Percentiles rank a stretch among this genome's conserved stretches.
These are phyloP conservation scores for Boletus fagicola DNA, from an alignment of 768 basidiomycete genomes.

Conservation along the genomic window DNA sequence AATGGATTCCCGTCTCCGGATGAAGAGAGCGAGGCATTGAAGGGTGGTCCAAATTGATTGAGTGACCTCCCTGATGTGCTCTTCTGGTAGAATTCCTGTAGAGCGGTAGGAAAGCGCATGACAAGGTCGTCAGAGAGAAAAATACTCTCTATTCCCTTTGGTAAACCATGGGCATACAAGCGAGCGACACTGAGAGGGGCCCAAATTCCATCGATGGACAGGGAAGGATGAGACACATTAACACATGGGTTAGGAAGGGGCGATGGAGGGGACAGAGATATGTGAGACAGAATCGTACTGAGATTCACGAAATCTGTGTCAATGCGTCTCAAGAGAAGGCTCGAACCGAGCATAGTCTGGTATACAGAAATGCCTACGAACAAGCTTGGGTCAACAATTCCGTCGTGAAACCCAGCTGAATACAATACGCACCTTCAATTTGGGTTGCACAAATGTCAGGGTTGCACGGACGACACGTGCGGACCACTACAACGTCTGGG, in stretches of 20 bases:
- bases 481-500: conserved; percentile 49
- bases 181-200: conserved; percentile 58
- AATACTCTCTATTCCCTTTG: conserved; percentile 40
- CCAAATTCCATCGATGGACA: conserved; percentile 63
- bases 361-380: conserved; percentile 68
- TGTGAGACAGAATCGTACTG: conserved; percentile 43
- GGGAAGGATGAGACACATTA: conserved; percentile 51
- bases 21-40: conserved; percentile 42
- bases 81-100: conserved; percentile 55
- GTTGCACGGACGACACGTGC: conserved; percentile 60
- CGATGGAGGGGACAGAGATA: conserved; percentile 33
- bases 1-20: neutral
- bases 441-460: conserved; percentile 66
- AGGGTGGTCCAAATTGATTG: conserved; percentile 64
- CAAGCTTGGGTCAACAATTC: conserved; percentile 9
- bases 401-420: neutral
- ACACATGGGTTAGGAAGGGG: conserved; percentile 46
- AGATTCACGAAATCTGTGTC: conserved; percentile 81
- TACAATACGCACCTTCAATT: conserved; percentile 56
- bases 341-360: conserved; percentile 58
- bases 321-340: conserved; percentile 63
- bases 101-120: conserved; percentile 59
- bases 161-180: conserved; percentile 36
- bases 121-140: conserved; percentile 65
- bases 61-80: conserved; percentile 47